Conservation (phyloP, 768 basidiomycete species). For the Russula brevipes region DNA sequence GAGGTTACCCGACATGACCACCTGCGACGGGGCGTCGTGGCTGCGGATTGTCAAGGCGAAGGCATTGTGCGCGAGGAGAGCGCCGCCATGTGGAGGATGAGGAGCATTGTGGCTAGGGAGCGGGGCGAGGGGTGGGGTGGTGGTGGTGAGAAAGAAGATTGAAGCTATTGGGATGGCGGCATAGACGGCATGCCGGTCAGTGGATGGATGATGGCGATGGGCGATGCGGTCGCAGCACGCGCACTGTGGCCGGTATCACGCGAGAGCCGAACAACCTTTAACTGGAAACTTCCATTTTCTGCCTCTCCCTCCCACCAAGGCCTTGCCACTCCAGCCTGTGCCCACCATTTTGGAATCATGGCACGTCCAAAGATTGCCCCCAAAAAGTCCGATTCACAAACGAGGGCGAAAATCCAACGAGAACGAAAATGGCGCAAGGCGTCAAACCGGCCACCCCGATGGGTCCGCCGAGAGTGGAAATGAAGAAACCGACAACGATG, state of each 20-base stretch:
- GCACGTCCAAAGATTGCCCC: not conserved
- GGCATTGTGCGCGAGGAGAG: not conserved
- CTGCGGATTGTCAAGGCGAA: not conserved
- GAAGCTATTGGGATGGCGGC: not conserved
- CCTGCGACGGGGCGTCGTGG: not conserved
- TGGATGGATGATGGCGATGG: not conserved
- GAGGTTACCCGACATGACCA: not conserved
- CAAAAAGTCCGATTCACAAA: not conserved
- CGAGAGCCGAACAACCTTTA: no score
- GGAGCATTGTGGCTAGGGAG: not conserved
- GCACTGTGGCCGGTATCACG: no score
- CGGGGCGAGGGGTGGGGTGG: not conserved
- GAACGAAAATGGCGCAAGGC: not conserved
- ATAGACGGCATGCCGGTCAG: no score
- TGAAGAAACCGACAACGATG: conserved; percentile 16
- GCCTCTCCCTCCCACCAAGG: no score
- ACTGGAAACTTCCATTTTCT: no score
- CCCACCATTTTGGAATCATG: not conserved
- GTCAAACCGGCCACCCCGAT: not conserved
- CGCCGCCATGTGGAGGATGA: not conserved
- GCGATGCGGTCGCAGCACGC: no score
- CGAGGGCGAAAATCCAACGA: not conserved
- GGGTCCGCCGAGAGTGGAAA: not conserved
- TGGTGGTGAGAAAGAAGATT: not conserved
- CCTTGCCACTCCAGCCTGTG: no score